Base-by-base conservation (phyloP, 2,329 filamentous ascomycete genomes). In the Ilyonectria mors-panacis region DNA sequence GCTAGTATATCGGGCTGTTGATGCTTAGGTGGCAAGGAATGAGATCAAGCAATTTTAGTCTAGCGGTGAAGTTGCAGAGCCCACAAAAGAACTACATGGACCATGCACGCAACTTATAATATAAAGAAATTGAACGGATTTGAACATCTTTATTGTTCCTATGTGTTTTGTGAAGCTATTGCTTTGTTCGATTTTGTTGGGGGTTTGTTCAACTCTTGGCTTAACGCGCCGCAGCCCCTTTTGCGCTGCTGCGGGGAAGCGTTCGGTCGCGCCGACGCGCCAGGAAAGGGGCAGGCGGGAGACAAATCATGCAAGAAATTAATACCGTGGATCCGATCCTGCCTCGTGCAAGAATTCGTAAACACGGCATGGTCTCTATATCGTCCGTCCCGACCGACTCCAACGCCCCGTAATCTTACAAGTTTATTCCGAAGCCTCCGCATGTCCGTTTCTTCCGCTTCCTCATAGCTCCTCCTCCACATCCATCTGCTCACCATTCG, bases 401-500 rank as follows among this genome's bases (percentile, higher is more conserved):
- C 70, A 77, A 77, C 78, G 77, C 77, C 77, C 71, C 70, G 71
- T 74, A 78, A 72, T 78, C 71, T 73, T 78, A 78, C 76, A 79
- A 72, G 70, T 70, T 71, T 70, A 67, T 70, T 66, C 72, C 70
- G 63, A 75, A 70, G 67, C 56, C 67, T 72, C 65, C 67, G 68
- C 45, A 47, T 70, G 48, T 54, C 60, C 69, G 42, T 56, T 65
- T 60, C 65, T 59, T 68, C 54, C 42, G 35, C 63, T 42, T 66
- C 57, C 73, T 78, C 74, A 81, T 78, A 81, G 75, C 71, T 86
- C 84, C 72, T 93, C 90, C 75, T 94, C 92, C 51, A 90, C 86
- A 15, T 94, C 92, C 91, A 94, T 94, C 64, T 85, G 79, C 55
- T 91, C 87, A 17, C 84, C 88, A 64, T 87, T 87, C n/a, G 80